These are phyloP conservation scores for Termitomyces sp. DNA, from an alignment of 768 basidiomycete species.

Conservation along the genomic window DNA sequence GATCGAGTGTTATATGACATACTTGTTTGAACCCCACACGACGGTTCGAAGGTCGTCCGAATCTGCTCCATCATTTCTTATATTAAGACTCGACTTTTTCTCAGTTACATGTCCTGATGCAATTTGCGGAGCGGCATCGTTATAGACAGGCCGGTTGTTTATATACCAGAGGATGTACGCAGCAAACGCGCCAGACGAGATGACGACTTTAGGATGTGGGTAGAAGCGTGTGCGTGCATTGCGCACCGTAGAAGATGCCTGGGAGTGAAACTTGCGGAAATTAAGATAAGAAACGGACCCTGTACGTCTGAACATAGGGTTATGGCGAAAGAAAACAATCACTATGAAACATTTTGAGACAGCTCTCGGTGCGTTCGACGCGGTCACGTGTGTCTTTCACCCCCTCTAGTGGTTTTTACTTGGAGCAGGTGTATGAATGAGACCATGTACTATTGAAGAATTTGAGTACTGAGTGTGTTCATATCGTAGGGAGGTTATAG, in stretches of 20 bases:
- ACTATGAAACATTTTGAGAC: conserved; percentile 6
- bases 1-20: conserved; percentile 11
- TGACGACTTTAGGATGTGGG: conserved; percentile 14
- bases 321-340: not conserved
- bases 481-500: too few species aligned
- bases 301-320: conserved; percentile 24
- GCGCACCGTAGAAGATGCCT: conserved; percentile 15
- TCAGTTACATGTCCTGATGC: conserved; percentile 11
- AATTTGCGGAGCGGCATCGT: conserved; percentile 17
- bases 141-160: conserved; percentile 23
- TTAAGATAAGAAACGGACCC: conserved; percentile 16
- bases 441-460: too few species aligned
- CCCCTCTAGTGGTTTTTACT: too few species aligned
- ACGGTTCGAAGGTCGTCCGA: conserved; percentile 37
- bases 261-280: conserved; percentile 20
- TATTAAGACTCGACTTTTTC: not conserved
- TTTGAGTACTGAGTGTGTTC: too few species aligned
- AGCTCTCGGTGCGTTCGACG: conserved; percentile 1
- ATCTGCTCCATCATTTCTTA: conserved; percentile 14
- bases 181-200: conserved; percentile 25
- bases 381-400: conserved; percentile 7
- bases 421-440: too few species aligned
- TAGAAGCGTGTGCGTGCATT: conserved; percentile 8
- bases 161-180: conserved; percentile 35
- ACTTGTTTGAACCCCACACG: conserved; percentile 78